Evolutionary conservation across 1,139 yeast genomes (phyloP).

Genomic region (Candida frijolesensis): DNA sequence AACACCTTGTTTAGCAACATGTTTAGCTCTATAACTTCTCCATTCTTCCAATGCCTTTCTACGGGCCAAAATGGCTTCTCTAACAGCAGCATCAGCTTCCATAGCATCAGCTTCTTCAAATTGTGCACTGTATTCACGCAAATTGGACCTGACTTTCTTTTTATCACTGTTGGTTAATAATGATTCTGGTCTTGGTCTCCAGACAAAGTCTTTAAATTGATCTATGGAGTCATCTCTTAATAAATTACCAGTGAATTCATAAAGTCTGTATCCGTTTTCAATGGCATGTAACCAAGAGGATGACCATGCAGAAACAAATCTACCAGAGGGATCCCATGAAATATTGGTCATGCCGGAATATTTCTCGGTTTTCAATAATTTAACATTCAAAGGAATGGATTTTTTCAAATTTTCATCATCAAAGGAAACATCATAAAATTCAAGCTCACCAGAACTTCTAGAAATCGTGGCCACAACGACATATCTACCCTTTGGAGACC

Average conservation of each 20-base stretch:
- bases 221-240: slow-evolving; percentile 77
- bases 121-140: slow-evolving; percentile 87
- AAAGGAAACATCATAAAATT: slow-evolving; percentile 84
- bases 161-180: slow-evolving; percentile 74
- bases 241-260: slow-evolving; percentile 78
- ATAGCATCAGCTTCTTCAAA: slow-evolving; percentile 95
- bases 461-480: slow-evolving; percentile 76
- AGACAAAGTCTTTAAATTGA: slow-evolving; percentile 83
- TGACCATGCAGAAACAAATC: slow-evolving; percentile 87
- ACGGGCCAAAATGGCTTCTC: slow-evolving; percentile 86
- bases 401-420: slow-evolving; percentile 61
- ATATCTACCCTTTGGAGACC: slow-evolving; percentile 95
- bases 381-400: slow-evolving; percentile 57
- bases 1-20: slow-evolving; percentile 50
- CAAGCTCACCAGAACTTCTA: slow-evolving; percentile 66
- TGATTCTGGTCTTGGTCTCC: slow-evolving; percentile 97
- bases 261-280: slow-evolving; percentile 89
- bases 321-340: slow-evolving; percentile 96
- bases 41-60: slow-evolving; percentile 84
- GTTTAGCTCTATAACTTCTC: slow-evolving; percentile 72
- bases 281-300: slow-evolving; percentile 82
- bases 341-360: slow-evolving; percentile 82
- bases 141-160: slow-evolving; percentile 88
- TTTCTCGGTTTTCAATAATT: slow-evolving; percentile 63
- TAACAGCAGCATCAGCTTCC: slow-evolving; percentile 93